Evolutionary conservation across 306 rosid species (phyloP), one percentile per base, ranked within the genome.

Genomic region (Echinosophora koreensis): DNA sequence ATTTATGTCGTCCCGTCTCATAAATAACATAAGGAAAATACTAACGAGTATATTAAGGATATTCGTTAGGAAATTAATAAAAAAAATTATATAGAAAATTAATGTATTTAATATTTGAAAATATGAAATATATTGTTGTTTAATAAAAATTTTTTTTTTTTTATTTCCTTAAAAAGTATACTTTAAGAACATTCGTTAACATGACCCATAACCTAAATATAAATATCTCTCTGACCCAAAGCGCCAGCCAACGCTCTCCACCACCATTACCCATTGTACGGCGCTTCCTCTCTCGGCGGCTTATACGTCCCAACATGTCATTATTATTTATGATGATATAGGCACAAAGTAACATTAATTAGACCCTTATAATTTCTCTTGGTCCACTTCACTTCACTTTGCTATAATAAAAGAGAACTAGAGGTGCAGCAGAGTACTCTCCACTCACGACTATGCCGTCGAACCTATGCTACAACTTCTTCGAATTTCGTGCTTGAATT

Each of bases 281-380:
- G 75, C 77, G 66, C 62, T 37, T 44, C 66, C 66, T 46, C 9
- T 17, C 59, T 27, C 79, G 88, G 78, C 87, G 88, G 89, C 88
- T 18, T 13, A 76, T 68, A 81, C 83, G 81, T 56, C 77, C 61
- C 69, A 50, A 70, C 32, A 62, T 22, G 22, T 22, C 22, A 22
- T 35, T 35, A 14, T 17, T 34, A 51, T 51, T 32, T 22, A 22
- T 22, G 22, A 22, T 22, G 22, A 15, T 14, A 12, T 50, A 50
- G 32, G 32, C 46, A 69, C 15, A 49, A 34, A 50, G 59, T 3
- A 49, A 49, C 60, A 15, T 50, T 8, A 30, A 18, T 56, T 16
- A 39, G 70, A 38, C 51, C 34, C 62, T 14, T 5, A 49, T 49
- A 49, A 49, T 49, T 9, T 22, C 35, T 54, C 60, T 17, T 18